A percentile compares a stretch with the other conserved stretches of the same genome.
Evolutionary conservation across 2,329 filamentous ascomycete species (phyloP).

Genomic region (Aquanectria penicillioides): DNA sequence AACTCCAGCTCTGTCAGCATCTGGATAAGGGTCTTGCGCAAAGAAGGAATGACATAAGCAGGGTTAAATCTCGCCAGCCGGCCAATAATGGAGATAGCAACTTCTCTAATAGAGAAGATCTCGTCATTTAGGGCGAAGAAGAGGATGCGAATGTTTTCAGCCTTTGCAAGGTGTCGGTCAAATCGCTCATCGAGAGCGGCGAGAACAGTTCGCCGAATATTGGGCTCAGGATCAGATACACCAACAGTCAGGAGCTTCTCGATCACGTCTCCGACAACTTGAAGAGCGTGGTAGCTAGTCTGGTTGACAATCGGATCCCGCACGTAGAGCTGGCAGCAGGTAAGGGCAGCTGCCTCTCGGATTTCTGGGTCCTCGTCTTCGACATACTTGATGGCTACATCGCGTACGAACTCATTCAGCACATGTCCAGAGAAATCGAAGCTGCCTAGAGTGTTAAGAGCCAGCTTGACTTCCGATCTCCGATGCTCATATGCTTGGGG

Average conservation of each 20-base stretch:
- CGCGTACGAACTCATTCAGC: conserved; percentile 97
- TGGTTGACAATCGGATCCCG: conserved; percentile 98
- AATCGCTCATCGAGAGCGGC: conserved; percentile 92
- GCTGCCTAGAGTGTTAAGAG: conserved; percentile 94
- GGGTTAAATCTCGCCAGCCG: conserved; percentile 91
- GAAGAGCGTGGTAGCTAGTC: conserved; percentile 94
- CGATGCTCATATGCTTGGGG: conserved; percentile 81
- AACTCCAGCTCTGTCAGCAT: conserved; percentile 96
- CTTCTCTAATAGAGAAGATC: conserved; percentile 90
- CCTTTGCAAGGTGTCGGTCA: conserved; percentile 94
- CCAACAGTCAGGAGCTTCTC: conserved; percentile 95
- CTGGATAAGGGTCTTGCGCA: conserved; percentile 95
- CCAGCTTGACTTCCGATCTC: conserved; percentile 90
- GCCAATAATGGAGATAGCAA: conserved; percentile 95
- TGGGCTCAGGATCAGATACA: conserved; percentile 89
- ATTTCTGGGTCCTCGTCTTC: conserved; percentile 96
- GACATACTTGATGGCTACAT: conserved; percentile 97
- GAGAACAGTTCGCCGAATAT: conserved; percentile 89
- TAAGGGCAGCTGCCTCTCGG: conserved; percentile 91
- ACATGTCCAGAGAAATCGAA: conserved; percentile 96
- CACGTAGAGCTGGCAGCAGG: conserved; percentile 97
- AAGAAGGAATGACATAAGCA: conserved; percentile 94
- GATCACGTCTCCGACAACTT: conserved; percentile 97
- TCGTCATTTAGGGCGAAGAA: conserved; percentile 98
- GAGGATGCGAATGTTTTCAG: conserved; percentile 94